Base-by-base conservation (phyloP, 768 basidiomycete genomes). In the Roridomyces roridus region DNA sequence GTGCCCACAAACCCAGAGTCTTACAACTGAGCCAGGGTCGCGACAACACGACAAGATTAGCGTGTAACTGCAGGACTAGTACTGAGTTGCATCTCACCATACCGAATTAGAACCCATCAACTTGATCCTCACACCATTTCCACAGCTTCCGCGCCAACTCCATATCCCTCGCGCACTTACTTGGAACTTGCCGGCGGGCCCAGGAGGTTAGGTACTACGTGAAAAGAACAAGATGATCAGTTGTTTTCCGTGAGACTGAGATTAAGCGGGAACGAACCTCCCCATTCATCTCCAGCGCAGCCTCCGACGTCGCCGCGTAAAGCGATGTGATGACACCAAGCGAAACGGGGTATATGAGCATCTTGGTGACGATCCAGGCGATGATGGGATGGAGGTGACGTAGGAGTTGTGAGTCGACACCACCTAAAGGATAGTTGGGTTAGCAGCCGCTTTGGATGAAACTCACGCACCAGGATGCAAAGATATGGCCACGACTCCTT, bases 401-500 rank as follows among this genome's bases (percentile, higher is more conserved):
- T 37, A 59, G 47, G 6, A 73, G 59, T 34, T 72, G 65, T 1
- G 69, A 64, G 12, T 62, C 55, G 47, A 74, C 69, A 41, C 65
- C 48, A 23, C 62, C 59, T 63, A 46, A 4, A 45, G 48, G 42
- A 42, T 41, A 9, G 21, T 12, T 34, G 29, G 51, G 21, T 45
- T 8, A 20, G 36, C 18, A 15, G n/a, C 26, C 11, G 17, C 6
- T 52, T 10, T 5, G 35, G 7, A 40, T 46, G 43, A 17, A 7
- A 17, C 15, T 15, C 7, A 51, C 57, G 35, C 34, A 67, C 72
- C 70, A 6, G 72, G 72, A 57, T 72, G 64, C 15, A 74, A 35
- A 18, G 72, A 64, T 17, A 68, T 68, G 21, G 70, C 65, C 0
- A 74, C 58, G 46, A 74, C 62, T 2, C 72, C 70, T 34, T 68